Conservation (phyloP, 306 rosid species). For the Oxytropis ochrocephala region DNA sequence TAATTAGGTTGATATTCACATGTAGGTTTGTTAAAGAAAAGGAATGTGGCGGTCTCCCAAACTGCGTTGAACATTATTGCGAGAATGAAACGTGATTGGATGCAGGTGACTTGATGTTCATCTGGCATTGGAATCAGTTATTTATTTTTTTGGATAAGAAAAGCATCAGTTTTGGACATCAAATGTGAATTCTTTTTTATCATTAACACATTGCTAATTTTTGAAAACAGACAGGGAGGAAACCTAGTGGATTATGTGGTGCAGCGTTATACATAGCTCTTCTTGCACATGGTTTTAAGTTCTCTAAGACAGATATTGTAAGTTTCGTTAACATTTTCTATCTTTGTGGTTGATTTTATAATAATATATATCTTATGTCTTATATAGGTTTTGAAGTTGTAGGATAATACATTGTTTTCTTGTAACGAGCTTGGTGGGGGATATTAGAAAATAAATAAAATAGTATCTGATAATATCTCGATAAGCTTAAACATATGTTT, state of each 20-base stretch:
- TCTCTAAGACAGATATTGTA: constrained; percentile 67
- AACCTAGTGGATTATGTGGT: constrained; percentile 87
- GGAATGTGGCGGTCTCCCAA: constrained; percentile 44
- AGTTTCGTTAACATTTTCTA: constrained; percentile 28
- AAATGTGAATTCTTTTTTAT: background rate
- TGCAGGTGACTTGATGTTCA: constrained; percentile 55
- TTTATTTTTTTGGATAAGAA: background rate
- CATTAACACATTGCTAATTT: background rate
- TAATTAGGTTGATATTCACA: background rate
- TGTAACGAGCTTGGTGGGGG: no score
- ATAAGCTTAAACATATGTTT: no score
- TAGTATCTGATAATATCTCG: no score
- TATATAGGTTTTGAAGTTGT: no score
- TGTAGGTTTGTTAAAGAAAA: constrained; percentile 32
- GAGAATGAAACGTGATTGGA: constrained; percentile 92
- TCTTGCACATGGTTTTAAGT: constrained; percentile 60
- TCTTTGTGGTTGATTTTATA: background rate
- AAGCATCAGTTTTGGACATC: background rate
- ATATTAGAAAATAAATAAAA: no score
- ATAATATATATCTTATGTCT: background rate
- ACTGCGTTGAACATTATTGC: constrained; percentile 66
- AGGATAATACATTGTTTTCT: no score
- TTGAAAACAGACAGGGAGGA: constrained; percentile 78
- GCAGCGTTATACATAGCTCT: constrained; percentile 81
- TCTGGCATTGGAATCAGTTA: background rate